Base-by-base conservation (phyloP, 306 rosid species). In the Pyrus bretschneideri region DNA sequence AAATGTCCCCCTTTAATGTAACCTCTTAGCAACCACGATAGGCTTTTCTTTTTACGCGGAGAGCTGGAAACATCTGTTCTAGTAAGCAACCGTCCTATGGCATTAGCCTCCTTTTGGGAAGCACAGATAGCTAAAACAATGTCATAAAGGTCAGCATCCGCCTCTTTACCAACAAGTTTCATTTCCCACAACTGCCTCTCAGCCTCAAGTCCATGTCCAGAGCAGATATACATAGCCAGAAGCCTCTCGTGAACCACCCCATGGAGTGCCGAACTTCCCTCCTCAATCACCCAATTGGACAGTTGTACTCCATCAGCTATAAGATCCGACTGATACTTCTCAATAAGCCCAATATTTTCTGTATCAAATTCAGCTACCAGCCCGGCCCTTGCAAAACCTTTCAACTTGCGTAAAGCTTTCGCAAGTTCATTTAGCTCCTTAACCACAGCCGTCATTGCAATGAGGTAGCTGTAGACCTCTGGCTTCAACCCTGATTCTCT, bases 111-210 rank as follows among this genome's bases (percentile, higher is more conserved):
- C 84, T 90, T 92, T 69, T 91, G 96, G 0, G 98, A 95, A 31
- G 98, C 98, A 27, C 95, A 92, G 55, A 95, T 90, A 80, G 99
- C 97, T 60, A 95, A 88, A 59, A 95, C 97, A 14, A 95, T 90
- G 89, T 92, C 93, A 38, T 95, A 85, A 66, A 95, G 96, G 81
- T 88, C 93, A 51, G 85, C 86, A 42, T 89, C 96, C 6, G 96
- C 92, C 78, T 95, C 97, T 87, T 92, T 95, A 7, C 99, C 98
- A 5, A 88, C 90, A 55, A 95, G 97, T 76, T 90, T 92, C 97
- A 92, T 89, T 79, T 92, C 92, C 97, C 99, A 95, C 51, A 95
- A 81, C 76, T 95, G 97, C 76, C 91, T 88, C 85, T 95, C 99
- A 0, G 99, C 99, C 83, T 95, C 93, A n/a, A 87, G 78, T 83